phyloP scores from a whole-genome alignment of 768 basidiomycete species.

The Kondoa malvinella region DNA sequence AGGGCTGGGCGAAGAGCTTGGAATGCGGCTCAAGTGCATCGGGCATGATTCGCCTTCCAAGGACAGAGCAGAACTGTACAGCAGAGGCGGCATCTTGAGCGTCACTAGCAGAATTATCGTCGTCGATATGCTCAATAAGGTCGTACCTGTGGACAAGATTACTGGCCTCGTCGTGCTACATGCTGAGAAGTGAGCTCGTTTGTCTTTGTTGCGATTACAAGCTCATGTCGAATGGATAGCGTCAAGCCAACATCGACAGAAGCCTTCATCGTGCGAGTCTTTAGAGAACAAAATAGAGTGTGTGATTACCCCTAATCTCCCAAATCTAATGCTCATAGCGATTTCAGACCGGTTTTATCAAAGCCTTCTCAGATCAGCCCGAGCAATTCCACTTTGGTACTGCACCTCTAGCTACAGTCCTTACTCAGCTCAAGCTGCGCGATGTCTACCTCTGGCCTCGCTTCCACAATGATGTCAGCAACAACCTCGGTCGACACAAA shows the following conservation, averaged over 20 bases:
- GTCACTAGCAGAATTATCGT: conserved; percentile 87
- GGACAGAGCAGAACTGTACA: conserved; percentile 43
- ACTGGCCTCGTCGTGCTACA: conserved; percentile 80
- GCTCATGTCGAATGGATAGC: conserved; percentile 37
- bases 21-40: conserved; percentile 64
- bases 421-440: conserved; percentile 79
- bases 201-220: not conserved
- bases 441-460: conserved; percentile 84
- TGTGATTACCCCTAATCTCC: conserved; percentile 8
- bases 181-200: conserved; percentile 55
- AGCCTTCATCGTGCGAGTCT: conserved; percentile 82
- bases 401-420: conserved; percentile 74
- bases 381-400: conserved; percentile 84
- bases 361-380: conserved; percentile 92
- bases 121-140: conserved; percentile 77
- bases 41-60: conserved; percentile 62
- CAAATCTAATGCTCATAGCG: not conserved
- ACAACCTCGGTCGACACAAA: conserved; percentile 58
- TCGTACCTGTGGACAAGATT: conserved; percentile 67
- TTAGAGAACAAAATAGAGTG: conserved; percentile 64
- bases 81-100: conserved; percentile 29
- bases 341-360: conserved; percentile 57
- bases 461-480: conserved; percentile 82
- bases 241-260: conserved; percentile 69
- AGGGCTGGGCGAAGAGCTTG: conserved; percentile 79